Conservation (phyloP, 352 stramenopile species). For the Phytophthora rubi region DNA sequence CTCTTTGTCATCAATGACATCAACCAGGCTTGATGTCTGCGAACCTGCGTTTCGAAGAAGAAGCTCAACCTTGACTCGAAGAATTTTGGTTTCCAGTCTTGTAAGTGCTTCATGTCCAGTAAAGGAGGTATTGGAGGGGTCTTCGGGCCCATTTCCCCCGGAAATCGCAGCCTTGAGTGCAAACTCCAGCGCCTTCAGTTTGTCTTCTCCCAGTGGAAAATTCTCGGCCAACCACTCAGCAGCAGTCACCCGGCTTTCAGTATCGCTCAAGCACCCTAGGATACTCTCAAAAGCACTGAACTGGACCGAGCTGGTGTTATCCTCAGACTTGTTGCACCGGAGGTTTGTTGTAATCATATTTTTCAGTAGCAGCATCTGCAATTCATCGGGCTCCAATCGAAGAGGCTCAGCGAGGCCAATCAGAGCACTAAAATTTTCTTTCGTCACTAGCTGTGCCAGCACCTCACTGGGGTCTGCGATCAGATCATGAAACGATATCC, state of each 20-base stretch:
- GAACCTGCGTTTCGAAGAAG: conserved; percentile 34
- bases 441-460: conserved; percentile 49
- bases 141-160: conserved; percentile 11
- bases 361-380: conserved; percentile 80
- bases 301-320: neutral
- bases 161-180: conserved; percentile 33
- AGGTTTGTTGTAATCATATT: conserved; percentile 54
- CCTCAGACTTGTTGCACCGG: neutral
- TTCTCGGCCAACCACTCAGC: conserved; percentile 62
- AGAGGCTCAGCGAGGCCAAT: conserved; percentile 58
- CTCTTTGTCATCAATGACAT: conserved; percentile 24
- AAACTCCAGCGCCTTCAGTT: conserved; percentile 55
- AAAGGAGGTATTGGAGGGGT: conserved; percentile 37
- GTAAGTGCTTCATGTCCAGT: conserved; percentile 40
- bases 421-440: conserved; percentile 58
- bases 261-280: conserved; percentile 38
- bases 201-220: conserved; percentile 47
- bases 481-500: conserved; percentile 72
- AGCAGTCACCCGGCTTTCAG: conserved; percentile 53
- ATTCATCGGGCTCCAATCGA: conserved; percentile 67
- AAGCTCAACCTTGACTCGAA: conserved; percentile 46
- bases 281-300: conserved; percentile 48
- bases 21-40: conserved; percentile 22
- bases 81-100: conserved; percentile 48
- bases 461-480: conserved; percentile 68